Evolutionary conservation across 2,329 filamentous ascomycete genomes (phyloP), one percentile per base, ranked within the genome.

Genomic region (Macroventuria anomochaeta): DNA sequence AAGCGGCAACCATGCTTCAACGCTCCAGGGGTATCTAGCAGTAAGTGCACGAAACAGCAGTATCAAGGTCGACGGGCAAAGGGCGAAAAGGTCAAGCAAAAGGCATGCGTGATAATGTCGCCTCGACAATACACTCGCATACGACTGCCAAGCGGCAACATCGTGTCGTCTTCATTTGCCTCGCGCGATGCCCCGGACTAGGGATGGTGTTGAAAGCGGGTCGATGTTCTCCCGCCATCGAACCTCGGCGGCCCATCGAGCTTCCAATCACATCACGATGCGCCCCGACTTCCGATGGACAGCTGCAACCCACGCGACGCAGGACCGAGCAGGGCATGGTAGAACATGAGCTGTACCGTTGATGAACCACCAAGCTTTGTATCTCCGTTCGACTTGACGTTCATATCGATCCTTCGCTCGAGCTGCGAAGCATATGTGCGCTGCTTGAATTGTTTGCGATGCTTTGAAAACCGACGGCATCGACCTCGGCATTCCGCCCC

Each of bases 161-260:
- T 54, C 44, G 49, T 56, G 53, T 48, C 48, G 46, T 47, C 57
- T 55, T 54, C 48, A 28, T 55, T 56, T 53, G 23, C 46, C 20
- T 55, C 54, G 58, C 57, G 29, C 39, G 28, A 49, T 28, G 34
- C 28, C 44, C 51, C 44, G 23, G 44, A 54, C 36, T 40, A 41
- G 46, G 44, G 21, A 44, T 40, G 44, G 44, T 44, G 28, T 44
- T 49, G 39, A 33, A 44, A 49, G 52, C 58, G 53, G 53, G 42
- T 55, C 46, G 53, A 55, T 55, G 42, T 51, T 51, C 46, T 51
- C 46, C 53, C 53, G 53, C 38, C 47, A 43, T 55, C 37, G 26
- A 48, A 36, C 3, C 43, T 23, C 36, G 25, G 31, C 37, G 31
- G 46, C n/a, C 43, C 15, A 15, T 42, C 37, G 21, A 37, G 12